These are phyloP conservation scores for Ophiostoma sp. DNA, from an alignment of 2,329 filamentous ascomycete genomes.

Conservation along the genomic window DNA sequence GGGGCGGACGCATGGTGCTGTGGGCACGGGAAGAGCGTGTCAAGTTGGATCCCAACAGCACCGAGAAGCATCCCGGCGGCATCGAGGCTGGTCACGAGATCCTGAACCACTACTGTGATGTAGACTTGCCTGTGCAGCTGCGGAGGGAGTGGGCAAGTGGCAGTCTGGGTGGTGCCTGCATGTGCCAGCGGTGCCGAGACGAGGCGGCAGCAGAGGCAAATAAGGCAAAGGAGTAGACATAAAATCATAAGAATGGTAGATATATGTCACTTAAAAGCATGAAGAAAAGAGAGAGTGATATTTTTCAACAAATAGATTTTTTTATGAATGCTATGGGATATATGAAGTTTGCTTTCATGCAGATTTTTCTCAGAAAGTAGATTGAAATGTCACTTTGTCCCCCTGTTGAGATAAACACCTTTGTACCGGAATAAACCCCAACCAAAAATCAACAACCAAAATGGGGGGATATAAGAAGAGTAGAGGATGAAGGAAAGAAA, in stretches of 20 bases:
- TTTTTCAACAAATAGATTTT: not conserved
- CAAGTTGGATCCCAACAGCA: conserved; percentile 37
- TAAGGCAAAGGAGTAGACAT: not conserved
- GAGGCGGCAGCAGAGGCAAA: conserved; percentile 54
- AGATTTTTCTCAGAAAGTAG: not conserved
- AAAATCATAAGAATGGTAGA: not conserved
- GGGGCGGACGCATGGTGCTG: conserved; percentile 76
- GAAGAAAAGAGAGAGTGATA: not conserved
- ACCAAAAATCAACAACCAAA: not conserved
- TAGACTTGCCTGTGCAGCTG: conserved; percentile 72
- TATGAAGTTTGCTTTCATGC: not conserved
- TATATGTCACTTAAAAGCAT: not conserved
- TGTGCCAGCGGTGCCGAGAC: conserved; percentile 77
- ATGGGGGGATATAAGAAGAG: conserved; percentile 5
- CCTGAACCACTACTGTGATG: conserved; percentile 91
- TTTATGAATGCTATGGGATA: not conserved
- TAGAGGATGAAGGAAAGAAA: not conserved
- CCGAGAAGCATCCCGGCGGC: conserved; percentile 47
- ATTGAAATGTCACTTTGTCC: not conserved
- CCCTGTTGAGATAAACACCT: not conserved
- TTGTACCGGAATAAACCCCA: not conserved
- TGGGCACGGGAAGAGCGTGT: conserved; percentile 61
- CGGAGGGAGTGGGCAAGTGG: conserved; percentile 87
- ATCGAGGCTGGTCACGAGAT: conserved; percentile 82
- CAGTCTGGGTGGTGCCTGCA: conserved; percentile 83